Conservation (phyloP, 495 filamentous ascomycete species). For the Xylaria cubensis region DNA sequence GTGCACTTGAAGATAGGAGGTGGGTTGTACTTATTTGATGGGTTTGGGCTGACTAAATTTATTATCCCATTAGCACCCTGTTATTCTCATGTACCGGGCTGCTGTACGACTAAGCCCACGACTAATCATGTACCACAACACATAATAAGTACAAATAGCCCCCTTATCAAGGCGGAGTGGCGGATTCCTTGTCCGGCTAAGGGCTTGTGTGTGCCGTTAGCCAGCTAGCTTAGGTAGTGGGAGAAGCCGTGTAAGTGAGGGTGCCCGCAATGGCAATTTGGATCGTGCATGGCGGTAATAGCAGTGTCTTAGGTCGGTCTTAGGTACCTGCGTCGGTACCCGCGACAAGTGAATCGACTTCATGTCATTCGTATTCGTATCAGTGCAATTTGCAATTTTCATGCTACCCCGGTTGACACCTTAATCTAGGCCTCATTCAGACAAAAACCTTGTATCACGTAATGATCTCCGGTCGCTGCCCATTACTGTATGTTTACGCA, state of each 20-base stretch:
- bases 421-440: neutral
- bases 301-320: neutral
- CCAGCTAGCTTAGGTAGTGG: neutral
- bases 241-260: neutral
- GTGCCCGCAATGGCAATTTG: neutral
- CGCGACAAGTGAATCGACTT: neutral
- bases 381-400: slow-evolving; percentile 11
- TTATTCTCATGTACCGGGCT: neutral
- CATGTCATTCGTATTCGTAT: slow-evolving; percentile 20
- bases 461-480: slow-evolving; percentile 5
- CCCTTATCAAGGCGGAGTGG: slow-evolving; percentile 2
- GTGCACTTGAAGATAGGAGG: slow-evolving; percentile 2
- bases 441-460: slow-evolving; percentile 3
- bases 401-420: neutral
- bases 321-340: neutral
- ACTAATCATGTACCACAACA: neutral
- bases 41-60: slow-evolving; percentile 1
- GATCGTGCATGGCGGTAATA: slow-evolving; percentile 2
- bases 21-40: neutral
- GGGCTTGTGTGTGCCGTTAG: neutral
- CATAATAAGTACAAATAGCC: neutral
- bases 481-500: neutral
- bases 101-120: neutral
- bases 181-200: neutral
- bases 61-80: neutral